These are phyloP conservation scores for Beauveria brongniartii DNA, from an alignment of 2,329 filamentous ascomycete genomes.

Conservation along the genomic window DNA sequence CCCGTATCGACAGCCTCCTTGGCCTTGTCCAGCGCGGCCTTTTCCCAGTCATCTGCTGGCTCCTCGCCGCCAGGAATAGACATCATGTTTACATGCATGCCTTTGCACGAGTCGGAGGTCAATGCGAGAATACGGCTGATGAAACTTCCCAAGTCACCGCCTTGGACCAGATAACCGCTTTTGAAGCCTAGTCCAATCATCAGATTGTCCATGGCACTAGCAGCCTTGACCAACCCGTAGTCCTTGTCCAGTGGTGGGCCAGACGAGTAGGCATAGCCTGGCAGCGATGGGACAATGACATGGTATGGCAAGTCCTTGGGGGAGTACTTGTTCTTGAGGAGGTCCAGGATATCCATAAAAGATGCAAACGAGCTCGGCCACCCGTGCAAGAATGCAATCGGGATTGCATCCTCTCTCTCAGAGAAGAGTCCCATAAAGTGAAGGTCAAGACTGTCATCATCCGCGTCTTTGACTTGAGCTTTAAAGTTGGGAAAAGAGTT, in stretches of 20 bases:
- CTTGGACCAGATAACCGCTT: constrained; percentile 44
- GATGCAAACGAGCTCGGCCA: constrained; percentile 48
- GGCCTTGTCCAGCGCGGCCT: constrained; percentile 22
- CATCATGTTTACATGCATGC: constrained; percentile 22
- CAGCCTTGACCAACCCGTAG: constrained; percentile 20
- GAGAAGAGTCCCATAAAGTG: constrained; percentile 51
- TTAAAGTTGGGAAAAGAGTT: constrained; percentile 43
- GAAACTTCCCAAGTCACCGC: constrained; percentile 46
- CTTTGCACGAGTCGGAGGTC: constrained; percentile 38
- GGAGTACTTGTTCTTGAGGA: constrained; percentile 39
- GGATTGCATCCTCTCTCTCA: constrained; percentile 37
- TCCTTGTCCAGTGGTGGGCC: constrained; percentile 37
- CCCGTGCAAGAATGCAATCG: constrained; percentile 44
- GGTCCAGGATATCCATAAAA: constrained; percentile 42
- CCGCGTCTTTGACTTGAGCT: constrained; percentile 27
- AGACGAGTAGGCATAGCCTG: constrained; percentile 45
- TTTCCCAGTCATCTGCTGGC: neutral
- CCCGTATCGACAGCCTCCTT: constrained; percentile 33
- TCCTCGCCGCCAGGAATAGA: constrained; percentile 11
- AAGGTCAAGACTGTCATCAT: constrained; percentile 28
- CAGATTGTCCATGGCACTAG: constrained; percentile 39
- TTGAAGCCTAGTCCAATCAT: constrained; percentile 46
- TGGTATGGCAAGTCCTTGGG: constrained; percentile 46
- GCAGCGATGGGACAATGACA: constrained; percentile 46
- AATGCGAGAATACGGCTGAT: constrained; percentile 34